These are phyloP conservation scores for Lactifluus hygrophoroides DNA, from an alignment of 768 basidiomycete species.

Conservation along the genomic window DNA sequence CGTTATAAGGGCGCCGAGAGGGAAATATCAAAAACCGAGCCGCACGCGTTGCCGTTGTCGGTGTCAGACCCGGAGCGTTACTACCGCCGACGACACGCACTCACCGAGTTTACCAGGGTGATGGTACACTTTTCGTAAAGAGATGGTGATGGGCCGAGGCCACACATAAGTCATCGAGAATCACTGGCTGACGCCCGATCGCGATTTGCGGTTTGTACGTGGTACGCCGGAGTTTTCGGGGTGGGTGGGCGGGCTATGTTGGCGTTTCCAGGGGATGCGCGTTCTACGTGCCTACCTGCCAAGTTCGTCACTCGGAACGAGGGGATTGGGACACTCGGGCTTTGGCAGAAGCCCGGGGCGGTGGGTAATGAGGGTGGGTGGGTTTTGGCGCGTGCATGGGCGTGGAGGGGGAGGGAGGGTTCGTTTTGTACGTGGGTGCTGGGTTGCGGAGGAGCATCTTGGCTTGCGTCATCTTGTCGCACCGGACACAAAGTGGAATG, in stretches of 20 bases:
- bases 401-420: constrained; percentile 30
- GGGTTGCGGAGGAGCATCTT: constrained; percentile 57
- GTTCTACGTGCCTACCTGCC: constrained; percentile 45
- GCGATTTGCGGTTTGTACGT: constrained; percentile 43
- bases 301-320: constrained; percentile 48
- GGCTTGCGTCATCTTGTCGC: constrained; percentile 32
- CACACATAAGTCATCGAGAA: constrained; percentile 24
- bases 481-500: constrained; percentile 29
- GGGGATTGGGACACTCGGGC: constrained; percentile 58
- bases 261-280: constrained; percentile 36
- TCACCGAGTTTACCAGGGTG: constrained; percentile 43
- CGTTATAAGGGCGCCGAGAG: constrained; percentile 52
- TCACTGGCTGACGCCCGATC: constrained; percentile 40
- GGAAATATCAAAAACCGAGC: constrained; percentile 34
- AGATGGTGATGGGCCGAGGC: too few species aligned
- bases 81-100: constrained; percentile 26
- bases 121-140: constrained; percentile 27
- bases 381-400: constrained; percentile 29
- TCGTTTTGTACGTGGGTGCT: constrained; percentile 45
- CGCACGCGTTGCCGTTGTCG: constrained; percentile 31
- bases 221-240: constrained; percentile 46
- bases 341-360: constrained; percentile 45
- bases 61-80: background rate
- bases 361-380: constrained; percentile 35
- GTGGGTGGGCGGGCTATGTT: constrained; percentile 48